Base-by-base conservation (phyloP, 179 eudicot genomes). In the Pouteria campechiana region DNA sequence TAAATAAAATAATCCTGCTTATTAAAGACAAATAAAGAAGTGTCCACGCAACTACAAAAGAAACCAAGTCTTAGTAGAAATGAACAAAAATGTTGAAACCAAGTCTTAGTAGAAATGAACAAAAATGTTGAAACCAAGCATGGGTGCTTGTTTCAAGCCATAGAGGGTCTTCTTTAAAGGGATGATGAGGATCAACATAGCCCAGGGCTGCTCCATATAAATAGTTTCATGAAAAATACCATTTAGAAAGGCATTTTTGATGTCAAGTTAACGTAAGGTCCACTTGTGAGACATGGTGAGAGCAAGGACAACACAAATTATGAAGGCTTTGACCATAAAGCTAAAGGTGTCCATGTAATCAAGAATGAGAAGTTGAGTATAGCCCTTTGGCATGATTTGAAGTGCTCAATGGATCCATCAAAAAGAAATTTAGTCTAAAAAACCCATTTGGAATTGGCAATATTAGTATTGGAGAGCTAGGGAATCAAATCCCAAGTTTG, bases 191-290 rank as follows among this genome's bases (percentile, higher is more conserved):
- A 37, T 9, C 41, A 37, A 37, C 41, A 37, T 15, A 37, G 6
- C 41, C 41, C 5, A 22, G 41, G 34, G 48, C 9, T 27, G 48
- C 19, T 27, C 17, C 19, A 44, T 44, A 17, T 27, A 44, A 4
- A 44, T 23, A 2, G 14, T 10, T 27, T 44, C 48, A 3, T 16
- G 32, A 0, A 31, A 17, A 9, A 30, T 12, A 1, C 50, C 38
- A 4, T 46, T 37, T 2, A 57, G 25, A 6, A 57, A 23, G 0
- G 54, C 43, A 31, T 56, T 30, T 3, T 37, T 32, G 0, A 50
- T n/a, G 13, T 50, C 46, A 24, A 38, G 17, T 18, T 53, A 41
- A 17, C 43, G 49, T 0, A 53, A 9, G 3, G 28, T 32, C 58
- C 49, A 53, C 15, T 31, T 15, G 11, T 41, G 4, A 8, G 58